These are phyloP conservation scores for Neonectria faginata DNA, from an alignment of 2,329 filamentous ascomycete species.

Conservation along the genomic window DNA sequence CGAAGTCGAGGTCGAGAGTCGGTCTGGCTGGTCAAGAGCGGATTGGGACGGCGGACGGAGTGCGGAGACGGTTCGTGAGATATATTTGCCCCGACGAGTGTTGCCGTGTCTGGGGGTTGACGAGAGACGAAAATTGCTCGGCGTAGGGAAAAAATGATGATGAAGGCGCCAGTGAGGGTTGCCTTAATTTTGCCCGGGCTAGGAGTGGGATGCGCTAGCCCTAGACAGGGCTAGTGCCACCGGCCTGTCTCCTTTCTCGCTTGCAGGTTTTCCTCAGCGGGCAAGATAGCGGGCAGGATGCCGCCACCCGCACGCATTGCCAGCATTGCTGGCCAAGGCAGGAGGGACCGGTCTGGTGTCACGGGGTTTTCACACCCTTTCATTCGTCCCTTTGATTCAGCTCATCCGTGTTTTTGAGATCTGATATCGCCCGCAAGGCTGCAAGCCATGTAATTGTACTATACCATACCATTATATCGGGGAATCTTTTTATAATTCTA, in stretches of 20 bases:
- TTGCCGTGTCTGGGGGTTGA: constrained; percentile 57
- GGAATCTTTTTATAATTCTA: constrained; percentile 37
- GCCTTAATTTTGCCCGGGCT: constrained; percentile 58
- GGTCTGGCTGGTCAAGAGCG: constrained; percentile 12
- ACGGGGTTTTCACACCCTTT: constrained; percentile 26
- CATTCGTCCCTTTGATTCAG: constrained; percentile 20
- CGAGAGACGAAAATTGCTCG: constrained; percentile 59
- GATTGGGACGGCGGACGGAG: constrained; percentile 32
- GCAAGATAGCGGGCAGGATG: background rate
- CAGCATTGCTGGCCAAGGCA: background rate
- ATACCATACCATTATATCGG: constrained; percentile 14
- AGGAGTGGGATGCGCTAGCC: constrained; percentile 57
- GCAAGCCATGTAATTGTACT: constrained; percentile 20
- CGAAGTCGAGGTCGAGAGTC: constrained; percentile 18
- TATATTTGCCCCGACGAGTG: constrained; percentile 53
- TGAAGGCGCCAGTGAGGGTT: constrained; percentile 55
- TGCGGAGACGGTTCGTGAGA: constrained; percentile 39
- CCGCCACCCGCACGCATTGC: constrained; percentile 9
- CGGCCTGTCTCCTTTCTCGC: constrained; percentile 36
- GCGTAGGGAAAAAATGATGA: constrained; percentile 54
- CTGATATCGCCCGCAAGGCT: background rate
- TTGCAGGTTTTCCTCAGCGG: constrained; percentile 38
- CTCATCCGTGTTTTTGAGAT: constrained; percentile 17
- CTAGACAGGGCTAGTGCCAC: constrained; percentile 37
- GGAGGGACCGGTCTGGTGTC: constrained; percentile 9